Evolutionary conservation across 176 grass and related monocot species (phyloP).

Genomic region (Microstegium vimineum): DNA sequence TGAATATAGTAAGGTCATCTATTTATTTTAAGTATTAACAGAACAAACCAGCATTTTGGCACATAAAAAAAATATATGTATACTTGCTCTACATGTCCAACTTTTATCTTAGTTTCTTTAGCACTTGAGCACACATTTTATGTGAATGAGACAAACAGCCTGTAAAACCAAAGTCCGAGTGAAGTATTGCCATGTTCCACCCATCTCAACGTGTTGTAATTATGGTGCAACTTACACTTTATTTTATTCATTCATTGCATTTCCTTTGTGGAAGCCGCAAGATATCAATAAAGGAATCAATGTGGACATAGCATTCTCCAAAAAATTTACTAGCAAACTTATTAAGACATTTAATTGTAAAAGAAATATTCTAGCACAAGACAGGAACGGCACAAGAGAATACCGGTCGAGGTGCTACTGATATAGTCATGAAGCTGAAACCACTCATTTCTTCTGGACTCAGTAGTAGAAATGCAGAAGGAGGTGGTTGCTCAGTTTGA

Average conservation of each 20-base stretch:
- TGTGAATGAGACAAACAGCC: background rate
- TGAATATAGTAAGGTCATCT: background rate
- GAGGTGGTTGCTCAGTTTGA: slow-evolving; percentile 94
- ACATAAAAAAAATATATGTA: background rate
- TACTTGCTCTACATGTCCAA: background rate
- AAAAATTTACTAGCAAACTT: background rate
- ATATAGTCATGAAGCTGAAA: slow-evolving; percentile 83
- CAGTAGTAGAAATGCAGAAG: slow-evolving; percentile 81
- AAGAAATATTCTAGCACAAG: slow-evolving; percentile 19
- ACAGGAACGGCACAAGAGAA: slow-evolving; percentile 31
- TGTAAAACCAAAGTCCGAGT: background rate
- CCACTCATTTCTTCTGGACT: slow-evolving; percentile 78
- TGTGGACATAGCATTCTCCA: background rate
- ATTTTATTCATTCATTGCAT: background rate
- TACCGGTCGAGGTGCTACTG: slow-evolving; percentile 91
- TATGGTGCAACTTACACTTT: background rate
- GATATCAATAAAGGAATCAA: background rate
- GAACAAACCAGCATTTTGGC: background rate
- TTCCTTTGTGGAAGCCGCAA: background rate
- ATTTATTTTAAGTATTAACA: background rate
- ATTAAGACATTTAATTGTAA: slow-evolving; percentile 5
- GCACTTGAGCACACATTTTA: background rate
- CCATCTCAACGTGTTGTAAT: background rate
- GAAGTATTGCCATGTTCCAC: background rate
- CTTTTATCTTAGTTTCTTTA: background rate